These are phyloP conservation scores for Asterionellopsis glacialis DNA, from an alignment of 108 stramenopile species.

Conservation along the genomic window DNA sequence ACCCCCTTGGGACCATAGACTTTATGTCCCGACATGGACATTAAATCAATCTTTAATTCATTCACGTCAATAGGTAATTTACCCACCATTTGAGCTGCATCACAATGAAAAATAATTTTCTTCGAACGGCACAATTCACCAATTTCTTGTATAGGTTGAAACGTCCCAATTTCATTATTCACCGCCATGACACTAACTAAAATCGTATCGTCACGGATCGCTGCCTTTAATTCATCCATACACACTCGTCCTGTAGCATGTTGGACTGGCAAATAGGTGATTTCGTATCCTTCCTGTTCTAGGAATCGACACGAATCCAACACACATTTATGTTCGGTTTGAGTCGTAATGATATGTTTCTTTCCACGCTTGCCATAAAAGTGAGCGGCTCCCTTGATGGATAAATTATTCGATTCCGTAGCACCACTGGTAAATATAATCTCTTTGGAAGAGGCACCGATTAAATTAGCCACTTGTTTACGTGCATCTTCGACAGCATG, in stretches of 20 bases:
- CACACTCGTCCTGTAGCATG: slow-evolving; percentile 87
- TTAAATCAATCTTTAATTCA: slow-evolving; percentile 91
- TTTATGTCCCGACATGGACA: slow-evolving; percentile 97
- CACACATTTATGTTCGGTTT: slow-evolving; percentile 99
- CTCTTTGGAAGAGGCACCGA: slow-evolving; percentile 91
- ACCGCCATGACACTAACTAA: slow-evolving; percentile 97
- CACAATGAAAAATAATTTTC: slow-evolving; percentile 97
- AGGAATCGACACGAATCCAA: slow-evolving; percentile 94
- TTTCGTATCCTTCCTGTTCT: slow-evolving; percentile 96
- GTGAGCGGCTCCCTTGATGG: slow-evolving; percentile 97
- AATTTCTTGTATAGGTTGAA: slow-evolving; percentile 95
- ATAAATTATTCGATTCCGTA: slow-evolving; percentile 97
- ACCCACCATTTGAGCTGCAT: slow-evolving; percentile 98
- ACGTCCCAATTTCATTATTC: slow-evolving; percentile 99
- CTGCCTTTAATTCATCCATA: slow-evolving; percentile 79
- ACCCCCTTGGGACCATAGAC: slow-evolving; percentile 99
- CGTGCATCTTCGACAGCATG: slow-evolving; percentile 85
- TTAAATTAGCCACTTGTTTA: slow-evolving; percentile 84
- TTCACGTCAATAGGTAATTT: slow-evolving; percentile 97
- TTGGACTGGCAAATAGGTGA: slow-evolving; percentile 94
- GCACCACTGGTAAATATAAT: slow-evolving; percentile 98
- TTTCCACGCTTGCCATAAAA: slow-evolving; percentile 82
- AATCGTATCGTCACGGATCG: slow-evolving; percentile 92
- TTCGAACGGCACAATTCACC: slow-evolving; percentile 88
- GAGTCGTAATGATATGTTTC: slow-evolving; percentile 97